Evolutionary conservation across 2,329 filamentous ascomycete genomes (phyloP), one percentile per base, ranked within the genome.

Genomic region (Talaromyces amestolkiae): DNA sequence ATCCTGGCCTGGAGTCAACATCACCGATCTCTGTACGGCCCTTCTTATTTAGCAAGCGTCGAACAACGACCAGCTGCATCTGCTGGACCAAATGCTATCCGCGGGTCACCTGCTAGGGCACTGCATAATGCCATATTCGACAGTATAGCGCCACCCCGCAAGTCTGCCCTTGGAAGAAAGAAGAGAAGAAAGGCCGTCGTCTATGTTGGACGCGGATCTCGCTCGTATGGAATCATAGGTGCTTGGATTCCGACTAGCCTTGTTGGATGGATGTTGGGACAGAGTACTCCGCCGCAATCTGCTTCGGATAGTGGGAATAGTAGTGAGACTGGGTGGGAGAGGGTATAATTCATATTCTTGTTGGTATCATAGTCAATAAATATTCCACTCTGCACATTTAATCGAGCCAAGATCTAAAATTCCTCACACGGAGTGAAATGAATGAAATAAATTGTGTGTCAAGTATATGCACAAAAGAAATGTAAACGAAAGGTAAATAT

Each of bases 261-360:
- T 17, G 90, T 98, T n/a, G 89, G 88, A 1, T 95, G 92, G 91
- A 96, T 98, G 91, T 90, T 98, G 86, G 93, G 93, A 11, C 54
- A 62, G 27, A 61, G 65, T 7, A 64, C 35, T 49, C 86, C 93
- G 65, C 83, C 88, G 67, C 63, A 19, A n/a, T 65, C 58, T 7
- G 41, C 59, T 53, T 53, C 68, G 19, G 72, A 72, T 41, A 77
- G 75, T 64, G 71, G 69, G 35, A 72, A 71, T 47, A 73, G 73
- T 65, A 78, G 76, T 64, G 76, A 78, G 66, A 74, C 70, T 24
- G 72, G 70, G 63, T 79, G 76, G 75, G 76, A 78, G 58, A 74
- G 72, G 41, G 68, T 77, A 7, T 75, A 69, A 69, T 35, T 13
- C 10, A 17, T 41, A 17, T 33, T 45, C 17, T 39, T 56, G 27